Base-by-base conservation (phyloP, 208 protist genomes). In the Crithidia acanthocephali region DNA sequence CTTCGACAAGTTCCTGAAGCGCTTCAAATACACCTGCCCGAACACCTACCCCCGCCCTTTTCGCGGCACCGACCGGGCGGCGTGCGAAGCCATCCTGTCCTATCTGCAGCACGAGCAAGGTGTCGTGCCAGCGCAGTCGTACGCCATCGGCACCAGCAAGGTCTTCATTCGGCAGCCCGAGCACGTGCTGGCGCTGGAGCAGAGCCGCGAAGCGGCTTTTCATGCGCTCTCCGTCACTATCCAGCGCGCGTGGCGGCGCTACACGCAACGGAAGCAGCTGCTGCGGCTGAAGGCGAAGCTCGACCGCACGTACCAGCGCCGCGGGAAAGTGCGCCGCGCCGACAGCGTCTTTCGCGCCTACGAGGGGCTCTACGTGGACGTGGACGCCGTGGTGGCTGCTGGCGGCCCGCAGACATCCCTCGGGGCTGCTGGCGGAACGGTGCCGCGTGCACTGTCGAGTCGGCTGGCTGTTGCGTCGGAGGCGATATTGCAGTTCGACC, bases 161-260 rank as follows among this genome's bases (percentile, higher is more conserved):
- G 74, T 99, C 11, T 99, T 99, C 69, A 91, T 99, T 37, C 85
- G 97, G 32, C 85, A 91, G 32, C 97, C 98, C 16, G 86, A 97
- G 60, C 93, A 97, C 51, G 72, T 99, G 2, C 90, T 91, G 56
- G 44, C 81, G 3, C 68, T 98, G 4, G 97, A 98, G 74, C 92
- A 97, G 62, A 65, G 86, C 15, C 90, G 95, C 51, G 92, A 97
- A 59, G 69, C 79, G 52, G 93, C 89, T 22, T 92, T 97, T 48
- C 80, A 94, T 57, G 71, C 67, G n/a, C 84, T 93, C 40, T 86
- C 88, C 6, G 73, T 79, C 23, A 92, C 88, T 40, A 92, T 98
- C 47, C 96, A 98, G 72, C 84, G 88, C n/a, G 80, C 76, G 4
- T 98, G 86, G 82, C 73, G 79, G 35, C 63, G 71, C 11, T 98